Percentiles rank a stretch among this genome's conserved stretches.
Evolutionary conservation across 805 yeast species (phyloP).

Genomic region (Maudiozyma barnettii): DNA sequence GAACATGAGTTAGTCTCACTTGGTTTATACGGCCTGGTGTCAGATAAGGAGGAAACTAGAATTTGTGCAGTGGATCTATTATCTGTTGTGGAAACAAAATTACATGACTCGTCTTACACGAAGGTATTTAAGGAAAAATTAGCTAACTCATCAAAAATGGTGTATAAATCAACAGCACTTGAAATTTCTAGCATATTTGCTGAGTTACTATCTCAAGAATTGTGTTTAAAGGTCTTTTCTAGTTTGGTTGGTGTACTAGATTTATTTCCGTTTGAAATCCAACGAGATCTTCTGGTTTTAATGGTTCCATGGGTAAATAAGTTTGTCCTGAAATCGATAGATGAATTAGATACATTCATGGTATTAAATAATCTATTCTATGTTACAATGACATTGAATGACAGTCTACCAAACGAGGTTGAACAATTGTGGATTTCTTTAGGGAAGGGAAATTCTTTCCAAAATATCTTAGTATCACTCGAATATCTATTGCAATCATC

Average conservation of each 20-base stretch:
- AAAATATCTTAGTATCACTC: slow-evolving; percentile 63
- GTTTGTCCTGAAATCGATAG: slow-evolving; percentile 49
- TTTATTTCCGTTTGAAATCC: slow-evolving; percentile 45
- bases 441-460: slow-evolving; percentile 60
- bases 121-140: slow-evolving; percentile 59
- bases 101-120: slow-evolving; percentile 45
- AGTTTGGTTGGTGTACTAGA: slow-evolving; percentile 60
- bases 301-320: slow-evolving; percentile 89
- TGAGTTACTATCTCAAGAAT: slow-evolving; percentile 44
- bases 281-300: slow-evolving; percentile 72
- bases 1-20: slow-evolving; percentile 65
- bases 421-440: slow-evolving; percentile 94
- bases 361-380: slow-evolving; percentile 74
- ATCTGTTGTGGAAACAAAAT: slow-evolving; percentile 50
- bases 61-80: slow-evolving; percentile 64
- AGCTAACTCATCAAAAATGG: slow-evolving; percentile 66
- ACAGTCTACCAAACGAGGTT: slow-evolving; percentile 70
- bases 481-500: slow-evolving; percentile 63
- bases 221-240: slow-evolving; percentile 55
- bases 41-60: slow-evolving; percentile 58
- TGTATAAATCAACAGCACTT: slow-evolving; percentile 78
- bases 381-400: slow-evolving; percentile 70
- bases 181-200: slow-evolving; percentile 73
- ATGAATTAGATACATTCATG: slow-evolving; percentile 48
- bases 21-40: slow-evolving; percentile 71